Evolutionary conservation across 1,284 basidiomycete genomes (phyloP).

Genomic region (Pyrrhoderma noxium): DNA sequence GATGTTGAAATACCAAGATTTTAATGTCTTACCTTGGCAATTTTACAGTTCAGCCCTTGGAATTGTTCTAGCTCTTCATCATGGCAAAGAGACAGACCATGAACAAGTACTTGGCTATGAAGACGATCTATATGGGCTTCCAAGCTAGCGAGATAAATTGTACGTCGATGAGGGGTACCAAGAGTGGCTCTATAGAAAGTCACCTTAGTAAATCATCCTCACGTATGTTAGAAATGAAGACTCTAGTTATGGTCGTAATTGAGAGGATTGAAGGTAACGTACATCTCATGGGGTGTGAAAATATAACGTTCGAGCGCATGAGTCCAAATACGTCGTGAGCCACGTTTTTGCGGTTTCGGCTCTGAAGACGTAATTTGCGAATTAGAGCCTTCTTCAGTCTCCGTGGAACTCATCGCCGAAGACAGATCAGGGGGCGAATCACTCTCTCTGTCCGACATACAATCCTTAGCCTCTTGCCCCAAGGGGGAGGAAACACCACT

Average conservation of each 20-base stretch:
- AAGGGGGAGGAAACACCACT: too few species aligned
- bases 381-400: too few species aligned
- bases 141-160: conserved; percentile 34
- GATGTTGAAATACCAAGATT: too few species aligned
- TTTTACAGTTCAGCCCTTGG: conserved; percentile 60
- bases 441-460: too few species aligned
- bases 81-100: conserved; percentile 48
- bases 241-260: too few species aligned
- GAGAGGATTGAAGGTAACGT: conserved; percentile 21
- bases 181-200: conserved; percentile 43
- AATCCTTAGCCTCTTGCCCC: too few species aligned
- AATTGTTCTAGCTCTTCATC: conserved; percentile 46
- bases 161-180: conserved; percentile 39
- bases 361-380: too few species aligned
- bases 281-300: conserved; percentile 62
- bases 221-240: too few species aligned
- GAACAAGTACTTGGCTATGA: conserved; percentile 42
- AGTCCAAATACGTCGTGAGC: conserved; percentile 64
- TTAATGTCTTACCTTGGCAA: conserved; percentile 47
- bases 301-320: conserved; percentile 64
- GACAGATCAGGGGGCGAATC: too few species aligned
- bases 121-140: conserved; percentile 51
- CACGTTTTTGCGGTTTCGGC: conserved; percentile 36
- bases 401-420: too few species aligned
- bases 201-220: background rate